These are phyloP conservation scores for Kalmusia sp. DNA, from an alignment of 2,329 filamentous ascomycete species.

Conservation along the genomic window DNA sequence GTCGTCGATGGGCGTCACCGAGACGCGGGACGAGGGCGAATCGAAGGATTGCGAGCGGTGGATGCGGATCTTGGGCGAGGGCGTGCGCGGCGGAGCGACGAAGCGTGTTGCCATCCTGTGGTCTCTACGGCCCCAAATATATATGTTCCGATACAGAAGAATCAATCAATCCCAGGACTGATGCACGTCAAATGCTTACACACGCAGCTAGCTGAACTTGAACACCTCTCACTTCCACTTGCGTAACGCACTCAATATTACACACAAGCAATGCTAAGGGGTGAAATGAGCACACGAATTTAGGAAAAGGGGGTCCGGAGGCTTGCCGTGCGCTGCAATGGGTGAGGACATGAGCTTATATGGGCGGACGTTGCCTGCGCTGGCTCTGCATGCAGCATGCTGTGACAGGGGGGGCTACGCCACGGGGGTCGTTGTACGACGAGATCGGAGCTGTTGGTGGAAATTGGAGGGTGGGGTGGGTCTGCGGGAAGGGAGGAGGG, in stretches of 20 bases:
- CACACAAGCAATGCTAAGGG: constrained; percentile 6
- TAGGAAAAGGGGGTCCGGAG: constrained; percentile 12
- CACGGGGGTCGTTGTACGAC: constrained; percentile 12
- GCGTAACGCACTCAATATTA: constrained; percentile 6
- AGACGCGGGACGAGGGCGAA: constrained; percentile 40
- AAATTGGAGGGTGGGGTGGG: constrained; percentile 14
- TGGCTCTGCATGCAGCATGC: constrained; percentile 33
- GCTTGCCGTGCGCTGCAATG: constrained; percentile 4
- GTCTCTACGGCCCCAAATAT: too few species aligned
- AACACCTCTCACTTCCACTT: background rate
- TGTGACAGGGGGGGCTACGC: constrained; percentile 4
- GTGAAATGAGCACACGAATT: background rate
- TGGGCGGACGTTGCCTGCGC: constrained; percentile 29
- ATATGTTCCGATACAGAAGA: background rate
- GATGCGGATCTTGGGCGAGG: constrained; percentile 45
- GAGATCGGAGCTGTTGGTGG: constrained; percentile 11
- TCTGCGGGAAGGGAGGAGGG: constrained; percentile 8
- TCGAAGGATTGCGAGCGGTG: constrained; percentile 44
- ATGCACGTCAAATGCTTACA: constrained; percentile 1
- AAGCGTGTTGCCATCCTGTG: constrained; percentile 18
- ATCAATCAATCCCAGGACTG: background rate
- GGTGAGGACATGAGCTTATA: constrained; percentile 17
- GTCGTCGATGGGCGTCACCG: constrained; percentile 39
- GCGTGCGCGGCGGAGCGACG: constrained; percentile 35
- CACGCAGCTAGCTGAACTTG: background rate